Conservation (phyloP, 305 asterid species). For the Rubia peregrina region DNA sequence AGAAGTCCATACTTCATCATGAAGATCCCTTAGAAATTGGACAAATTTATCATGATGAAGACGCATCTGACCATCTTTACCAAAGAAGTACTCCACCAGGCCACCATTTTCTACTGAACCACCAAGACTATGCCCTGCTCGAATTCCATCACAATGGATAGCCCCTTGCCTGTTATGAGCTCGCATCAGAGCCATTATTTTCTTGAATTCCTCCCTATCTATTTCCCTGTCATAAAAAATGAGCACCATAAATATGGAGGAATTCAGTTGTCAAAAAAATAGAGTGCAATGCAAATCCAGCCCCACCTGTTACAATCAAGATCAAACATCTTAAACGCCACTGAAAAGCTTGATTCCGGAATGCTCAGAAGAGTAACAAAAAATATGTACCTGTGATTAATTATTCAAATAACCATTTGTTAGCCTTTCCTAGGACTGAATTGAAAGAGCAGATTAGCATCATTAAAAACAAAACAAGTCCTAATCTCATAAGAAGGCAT, state of each 20-base stretch:
- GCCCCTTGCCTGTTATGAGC: conserved; percentile 85
- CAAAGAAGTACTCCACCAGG: conserved; percentile 68
- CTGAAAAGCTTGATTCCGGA: conserved; percentile 89
- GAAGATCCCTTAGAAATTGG: conserved; percentile 68
- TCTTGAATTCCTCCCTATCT: conserved; percentile 70
- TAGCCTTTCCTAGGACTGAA: conserved; percentile 13
- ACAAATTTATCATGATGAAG: conserved; percentile 68
- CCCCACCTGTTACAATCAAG: conserved; percentile 70
- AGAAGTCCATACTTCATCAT: conserved; percentile 56
- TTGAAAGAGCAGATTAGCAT: neutral
- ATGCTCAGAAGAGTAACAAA: conserved; percentile 84
- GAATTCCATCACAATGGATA: conserved; percentile 60
- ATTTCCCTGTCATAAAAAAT: conserved; percentile 44
- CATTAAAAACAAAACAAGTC: neutral
- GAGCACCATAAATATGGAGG: neutral
- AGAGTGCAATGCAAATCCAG: conserved; percentile 10
- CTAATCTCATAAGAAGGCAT: conserved; percentile 13
- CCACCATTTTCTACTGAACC: conserved; percentile 75
- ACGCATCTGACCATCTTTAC: conserved; percentile 51
- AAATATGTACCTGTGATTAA: conserved; percentile 69
- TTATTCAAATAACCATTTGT: conserved; percentile 13
- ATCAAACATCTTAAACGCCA: conserved; percentile 94
- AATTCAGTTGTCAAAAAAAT: neutral
- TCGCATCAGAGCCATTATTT: conserved; percentile 85
- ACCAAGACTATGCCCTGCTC: conserved; percentile 64